Evolutionary conservation across 164 flowering plant genomes (phyloP), one percentile per base, ranked within the genome.

Genomic region (Piper betle): DNA sequence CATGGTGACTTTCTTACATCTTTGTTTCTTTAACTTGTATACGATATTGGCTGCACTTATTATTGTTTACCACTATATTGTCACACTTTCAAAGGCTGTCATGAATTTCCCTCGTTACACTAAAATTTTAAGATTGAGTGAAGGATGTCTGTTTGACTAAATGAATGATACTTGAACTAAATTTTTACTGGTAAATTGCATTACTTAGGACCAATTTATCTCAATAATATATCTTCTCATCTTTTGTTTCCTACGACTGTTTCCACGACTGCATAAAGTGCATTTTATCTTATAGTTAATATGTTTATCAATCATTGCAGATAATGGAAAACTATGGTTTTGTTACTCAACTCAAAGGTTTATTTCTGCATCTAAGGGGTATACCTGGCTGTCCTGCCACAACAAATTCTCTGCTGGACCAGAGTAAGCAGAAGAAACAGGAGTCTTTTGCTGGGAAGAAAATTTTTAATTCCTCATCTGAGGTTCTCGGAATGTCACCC

Each of bases 261-360:
- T n/a, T n/a, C n/a, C n/a, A n/a, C 33, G 33, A 25, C 33, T 25
- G 33, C 33, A 25, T 25, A 25, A 25, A 25, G 33, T 25, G 33
- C 33, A 25, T 25, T 46, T 10, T 46, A 15, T 46, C 9, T 46
- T 46, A 46, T 12, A 10, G 15, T 15, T 46, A 15, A 46, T 25
- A 6, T 46, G 16, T 17, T 64, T 43, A 55, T 62, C 61, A 72
- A 37, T 55, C 68, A 50, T 61, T 65, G 73, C 89, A 92, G 98
- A 80, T 92, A 33, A 55, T 68, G 77, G 98, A 92, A 80, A 75
- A 85, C 69, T 37, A 76, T 58, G 82, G 76, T 57, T 83, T 89
- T 70, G 80, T 87, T 43, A 79, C 71, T 43, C 80, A 80, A 56
- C 89, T 89, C 66, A 84, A 74, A 76, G 74, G 75, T 66, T 70